Base-by-base conservation (phyloP, 1,284 basidiomycete species). In the Kwoniella shivajii region DNA sequence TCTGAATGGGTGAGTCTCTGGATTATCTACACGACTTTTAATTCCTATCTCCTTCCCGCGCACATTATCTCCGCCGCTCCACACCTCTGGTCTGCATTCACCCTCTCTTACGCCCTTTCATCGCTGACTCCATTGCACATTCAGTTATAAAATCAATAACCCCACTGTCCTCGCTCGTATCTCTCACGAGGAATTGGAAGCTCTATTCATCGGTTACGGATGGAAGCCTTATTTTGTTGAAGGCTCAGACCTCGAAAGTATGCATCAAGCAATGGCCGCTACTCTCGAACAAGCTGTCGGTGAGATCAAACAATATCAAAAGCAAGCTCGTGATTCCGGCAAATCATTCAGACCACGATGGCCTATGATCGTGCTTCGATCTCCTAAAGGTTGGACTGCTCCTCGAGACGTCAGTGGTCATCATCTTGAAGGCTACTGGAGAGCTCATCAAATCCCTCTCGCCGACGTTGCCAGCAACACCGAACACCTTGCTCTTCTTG, bases 281-380 rank as follows among this genome's bases (percentile, higher is more conserved):
- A 86, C 87, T 16, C 81, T 93, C 77, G 85, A 88, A 56, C 91
- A 89, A 87, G 88, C 87, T 5, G 75, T 88, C 20, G 72, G 66
- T 9, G 86, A 89, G 73, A 90, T 90, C 63, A 59, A 73, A 62
- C 83, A 81, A 60, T 92, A 92, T 51, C 90, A 93, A 72, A 76
- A 77, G 1, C 88, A 88, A 3, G 90, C 90, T 7, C 84, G 90
- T 33, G 60, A 61, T 39, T 78, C 76, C 14, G 88, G 88, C 2
- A 83, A 85, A 13, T 85, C 89, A 4, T 85, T 90, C 63, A 91
- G 92, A 77, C 89, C 91, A 16, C 83, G 88, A 41, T 93, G 89
- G 88, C 91, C 91, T 3, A 84, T 93, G 69, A 79, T 93, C 60
- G 84, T 92, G 67, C 80, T 93, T 41, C 85, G 90, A 50, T 88